Evolutionary conservation across 257 asterid genomes (phyloP).

Genomic region (Przewalskia tangutica): DNA sequence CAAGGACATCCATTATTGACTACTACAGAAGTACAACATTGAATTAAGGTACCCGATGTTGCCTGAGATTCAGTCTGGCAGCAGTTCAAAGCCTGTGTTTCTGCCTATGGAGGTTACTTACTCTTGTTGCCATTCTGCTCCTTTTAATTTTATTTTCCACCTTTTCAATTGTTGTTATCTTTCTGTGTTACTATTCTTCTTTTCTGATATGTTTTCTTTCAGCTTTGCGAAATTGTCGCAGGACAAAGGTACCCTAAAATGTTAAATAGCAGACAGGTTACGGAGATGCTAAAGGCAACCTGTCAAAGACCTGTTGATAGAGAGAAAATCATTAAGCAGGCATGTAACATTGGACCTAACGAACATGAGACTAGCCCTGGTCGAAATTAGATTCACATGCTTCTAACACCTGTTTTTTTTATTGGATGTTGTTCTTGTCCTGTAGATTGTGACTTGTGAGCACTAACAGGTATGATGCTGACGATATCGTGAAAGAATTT

Average conservation of each 20-base stretch:
- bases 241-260: slow-evolving; percentile 53
- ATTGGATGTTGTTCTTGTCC: background rate
- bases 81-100: slow-evolving; percentile 39
- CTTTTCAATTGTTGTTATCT: background rate
- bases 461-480: slow-evolving; percentile 20
- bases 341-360: background rate
- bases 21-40: slow-evolving; percentile 43
- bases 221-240: slow-evolving; percentile 47
- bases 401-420: background rate
- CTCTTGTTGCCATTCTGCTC: background rate
- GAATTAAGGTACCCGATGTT: slow-evolving; percentile 22
- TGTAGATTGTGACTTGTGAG: slow-evolving; percentile 48
- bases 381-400: background rate
- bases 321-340: slow-evolving; percentile 25
- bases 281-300: slow-evolving; percentile 50
- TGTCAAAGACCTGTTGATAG: slow-evolving; percentile 54
- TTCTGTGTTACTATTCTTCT: background rate
- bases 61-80: slow-evolving; percentile 70
- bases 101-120: slow-evolving; percentile 77
- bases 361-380: background rate
- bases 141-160: background rate
- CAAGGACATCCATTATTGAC: slow-evolving; percentile 23
- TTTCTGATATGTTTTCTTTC: background rate
- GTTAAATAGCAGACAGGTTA: slow-evolving; percentile 57
- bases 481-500: slow-evolving; percentile 36